Base-by-base conservation (phyloP, 1,139 yeast species). In the Saccharomycopsis crataegensis region DNA sequence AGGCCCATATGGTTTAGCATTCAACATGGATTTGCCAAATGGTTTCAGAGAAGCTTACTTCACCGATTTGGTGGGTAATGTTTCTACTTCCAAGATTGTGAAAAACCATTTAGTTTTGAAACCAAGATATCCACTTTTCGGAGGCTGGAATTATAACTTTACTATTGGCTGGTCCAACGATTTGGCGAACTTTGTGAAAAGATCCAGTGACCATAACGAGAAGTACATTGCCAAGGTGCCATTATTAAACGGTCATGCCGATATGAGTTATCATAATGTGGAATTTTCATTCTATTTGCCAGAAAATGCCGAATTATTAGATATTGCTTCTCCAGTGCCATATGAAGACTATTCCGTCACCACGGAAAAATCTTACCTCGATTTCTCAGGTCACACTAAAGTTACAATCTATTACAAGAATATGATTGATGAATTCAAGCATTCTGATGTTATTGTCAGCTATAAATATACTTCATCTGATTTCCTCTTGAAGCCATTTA, bases 121-220 rank as follows among this genome's bases (percentile, higher is more conserved):
- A 64, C 99, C 99, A 54, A 78, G 99, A 66, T 93, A 76, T 73
- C 99, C 99, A 11, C 65, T 93, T 8, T 87, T 89, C 70, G 99
- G 99, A 50, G 95, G 91, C 44, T 93, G 99, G 99, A 79, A 83
- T 63, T 93, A 90, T 70, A 90, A 93, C 70, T 93, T 89, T 73
- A 93, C 99, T 22, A 71, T 93, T 63, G 98, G 98, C 7, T 94
- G 96, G 96, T 80, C 84, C 55, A 78, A 80, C 60, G 72, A 75
- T 43, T 70, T 90, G 48, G 65, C 72, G 33, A 71, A 78, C 50
- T 82, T 76, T 62, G 72, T 89, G 56, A 80, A 70, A 60, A 66
- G 67, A 58, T 61, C 72, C 12, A 61, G 67, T 28, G 67, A 65
- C 14, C 67, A 68, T 9, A 65, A 67, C n/a, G 84, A 82, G 58